phyloP scores from a whole-genome alignment of 2,329 filamentous ascomycete genomes.

The Cordyceps cateniannulata region DNA sequence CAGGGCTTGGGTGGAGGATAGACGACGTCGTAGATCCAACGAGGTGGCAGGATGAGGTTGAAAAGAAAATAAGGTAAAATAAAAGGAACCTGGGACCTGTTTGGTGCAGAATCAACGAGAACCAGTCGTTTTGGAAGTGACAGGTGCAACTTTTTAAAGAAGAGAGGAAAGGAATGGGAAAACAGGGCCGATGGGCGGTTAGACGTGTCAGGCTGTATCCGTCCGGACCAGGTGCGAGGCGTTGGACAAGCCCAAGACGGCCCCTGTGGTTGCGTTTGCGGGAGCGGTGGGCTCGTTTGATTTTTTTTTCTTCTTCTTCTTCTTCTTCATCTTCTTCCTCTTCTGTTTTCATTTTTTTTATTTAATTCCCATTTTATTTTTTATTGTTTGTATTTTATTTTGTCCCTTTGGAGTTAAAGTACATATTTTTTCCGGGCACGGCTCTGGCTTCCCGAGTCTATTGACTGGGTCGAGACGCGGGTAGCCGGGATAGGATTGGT shows the following conservation, averaged over 20 bases:
- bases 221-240: too few species aligned
- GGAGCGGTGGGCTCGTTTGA: background rate
- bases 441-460: constrained; percentile 1
- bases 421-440: background rate
- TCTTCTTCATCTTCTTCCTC: background rate
- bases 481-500: background rate
- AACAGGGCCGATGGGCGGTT: constrained; percentile 8
- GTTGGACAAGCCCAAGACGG: too few species aligned
- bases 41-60: background rate
- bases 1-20: constrained; percentile 1
- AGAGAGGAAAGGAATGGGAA: background rate
- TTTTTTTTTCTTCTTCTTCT: background rate
- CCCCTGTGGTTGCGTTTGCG: background rate
- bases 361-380: background rate
- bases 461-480: constrained; percentile 7
- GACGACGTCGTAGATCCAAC: background rate
- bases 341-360: background rate
- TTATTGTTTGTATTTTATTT: too few species aligned
- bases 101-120: background rate
- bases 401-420: too few species aligned
- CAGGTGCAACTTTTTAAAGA: background rate
- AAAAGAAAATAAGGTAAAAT: background rate
- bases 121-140: constrained; percentile 1
- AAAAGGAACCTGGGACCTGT: background rate
- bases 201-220: background rate